Evolutionary conservation across 208 protist species (phyloP), one percentile per base, ranked within the genome.

Genomic region (Leishmania guyanensis): DNA sequence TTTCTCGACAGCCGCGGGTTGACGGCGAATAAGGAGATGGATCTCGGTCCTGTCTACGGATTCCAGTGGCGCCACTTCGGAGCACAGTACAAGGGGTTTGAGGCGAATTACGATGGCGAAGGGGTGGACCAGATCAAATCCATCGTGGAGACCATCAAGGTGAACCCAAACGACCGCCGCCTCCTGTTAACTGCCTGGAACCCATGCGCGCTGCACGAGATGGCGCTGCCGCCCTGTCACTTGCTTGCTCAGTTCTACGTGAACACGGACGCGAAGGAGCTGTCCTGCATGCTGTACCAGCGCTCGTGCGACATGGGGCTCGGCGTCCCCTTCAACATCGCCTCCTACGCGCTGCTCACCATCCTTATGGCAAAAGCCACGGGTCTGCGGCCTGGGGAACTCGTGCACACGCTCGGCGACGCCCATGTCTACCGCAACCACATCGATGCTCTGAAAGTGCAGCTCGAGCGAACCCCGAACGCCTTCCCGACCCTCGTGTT

Each of bases 61-160:
- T 99, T 99, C 84, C 99, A 99, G 90, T 99, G 99, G 99, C 91
- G 99, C 14, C 99, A 99, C 87, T 99, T 99, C 89, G 99, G 98
- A 0, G 98, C 98, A 0, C 79, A 94, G 66, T 99, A 99, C 92
- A 93, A 76, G 48, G 83, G 84, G 71, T 90, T 85, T 77, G 77
- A 98, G 64, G 92, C 91, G 3, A 93, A 98, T 85, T 99, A 99
- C 88, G 91, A 95, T 50, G 93, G 97, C 77, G 95, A 98, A 75
- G 97, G 99, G 64, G 93, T 99, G 51, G 99, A 99, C 87, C 99
- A 99, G 89, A 95, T 99, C 46, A 93, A 91, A 78, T 29, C 88
- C 12, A 94, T 98, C 54, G 97, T 99, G 48, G 90, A 98, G 56
- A 95, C 86, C 14, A 90, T 99, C 66, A 95, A 94, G 82, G 96